Percentiles rank a stretch among this genome's conserved stretches.
phyloP scores from a whole-genome alignment of 2,329 filamentous ascomycete genomes.

The Fusarium zealandicum region DNA sequence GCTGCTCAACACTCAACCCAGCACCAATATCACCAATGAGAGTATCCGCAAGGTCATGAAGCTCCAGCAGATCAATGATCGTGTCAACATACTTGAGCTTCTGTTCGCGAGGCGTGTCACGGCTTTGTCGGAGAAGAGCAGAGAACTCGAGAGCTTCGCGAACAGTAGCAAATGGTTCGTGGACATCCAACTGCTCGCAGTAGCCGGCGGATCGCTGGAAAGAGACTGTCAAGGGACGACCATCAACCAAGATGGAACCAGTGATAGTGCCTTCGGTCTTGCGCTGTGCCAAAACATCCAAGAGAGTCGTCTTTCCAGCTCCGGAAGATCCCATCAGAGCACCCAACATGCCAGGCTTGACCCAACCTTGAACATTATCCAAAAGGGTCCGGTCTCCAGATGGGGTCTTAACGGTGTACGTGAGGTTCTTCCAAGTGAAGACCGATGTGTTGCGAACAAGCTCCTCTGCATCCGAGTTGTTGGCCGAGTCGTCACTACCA shows the following conservation, averaged over 20 bases:
- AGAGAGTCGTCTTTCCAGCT: constrained; percentile 84
- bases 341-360: constrained; percentile 79
- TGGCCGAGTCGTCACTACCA: constrained; percentile 17
- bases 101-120: constrained; percentile 67
- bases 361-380: constrained; percentile 83
- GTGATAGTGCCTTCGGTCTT: constrained; percentile 79
- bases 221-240: constrained; percentile 71
- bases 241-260: constrained; percentile 80
- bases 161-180: constrained; percentile 75
- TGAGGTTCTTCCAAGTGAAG: constrained; percentile 78
- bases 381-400: constrained; percentile 72
- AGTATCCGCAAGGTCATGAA: constrained; percentile 57
- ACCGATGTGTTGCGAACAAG: constrained; percentile 70
- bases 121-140: constrained; percentile 75
- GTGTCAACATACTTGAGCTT: constrained; percentile 80
- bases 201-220: constrained; percentile 84
- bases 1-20: constrained; percentile 60
- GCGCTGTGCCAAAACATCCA: constrained; percentile 82
- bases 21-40: constrained; percentile 59
- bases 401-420: constrained; percentile 71
- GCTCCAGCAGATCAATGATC: constrained; percentile 70
- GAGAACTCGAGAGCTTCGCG: constrained; percentile 79
- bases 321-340: constrained; percentile 84
- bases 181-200: constrained; percentile 82
- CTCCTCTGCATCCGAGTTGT: constrained; percentile 40